Conservation (phyloP, 495 filamentous ascomycete genomes). For the Chaetomium cochliodes region DNA sequence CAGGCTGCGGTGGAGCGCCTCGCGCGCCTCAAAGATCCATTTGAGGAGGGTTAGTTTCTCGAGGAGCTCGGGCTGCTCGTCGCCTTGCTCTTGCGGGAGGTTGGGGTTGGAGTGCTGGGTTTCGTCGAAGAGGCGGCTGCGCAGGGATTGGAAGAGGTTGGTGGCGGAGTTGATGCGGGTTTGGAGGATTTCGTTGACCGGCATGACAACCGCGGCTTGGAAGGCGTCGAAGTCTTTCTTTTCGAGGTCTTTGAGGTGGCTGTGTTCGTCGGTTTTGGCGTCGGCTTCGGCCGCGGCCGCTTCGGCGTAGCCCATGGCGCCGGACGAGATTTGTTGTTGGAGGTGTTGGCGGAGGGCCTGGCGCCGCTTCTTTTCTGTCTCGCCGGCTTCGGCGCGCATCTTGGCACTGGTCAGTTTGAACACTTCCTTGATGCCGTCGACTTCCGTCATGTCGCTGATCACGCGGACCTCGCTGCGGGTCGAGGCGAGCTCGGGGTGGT, state of each 20-base stretch:
- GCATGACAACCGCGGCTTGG: conserved; percentile 70
- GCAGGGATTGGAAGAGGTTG: conserved; percentile 67
- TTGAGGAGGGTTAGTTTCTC: conserved; percentile 94
- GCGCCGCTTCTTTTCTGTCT: conserved; percentile 44
- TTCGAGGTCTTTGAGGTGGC: conserved; percentile 58
- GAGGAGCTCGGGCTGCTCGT: conserved; percentile 89
- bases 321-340: conserved; percentile 68
- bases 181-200: conserved; percentile 70
- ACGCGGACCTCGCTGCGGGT: conserved; percentile 73
- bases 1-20: conserved; percentile 77
- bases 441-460: conserved; percentile 71
- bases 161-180: conserved; percentile 62
- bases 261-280: conserved; percentile 61
- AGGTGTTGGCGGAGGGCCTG: conserved; percentile 58
- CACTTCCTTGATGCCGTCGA: conserved; percentile 63
- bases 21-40: conserved; percentile 94
- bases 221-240: conserved; percentile 75
- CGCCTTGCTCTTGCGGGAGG: conserved; percentile 86
- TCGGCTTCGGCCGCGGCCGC: conserved; percentile 72
- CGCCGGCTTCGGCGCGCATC: conserved; percentile 44
- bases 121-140: conserved; percentile 67
- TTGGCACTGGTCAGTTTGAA: conserved; percentile 51
- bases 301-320: conserved; percentile 73
- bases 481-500: conserved; percentile 79
- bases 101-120: conserved; percentile 71